Percentiles rank a stretch among this genome's conserved stretches.
Conservation (phyloP, 768 basidiomycete genomes). For the Xerocomellus amylosporus region DNA sequence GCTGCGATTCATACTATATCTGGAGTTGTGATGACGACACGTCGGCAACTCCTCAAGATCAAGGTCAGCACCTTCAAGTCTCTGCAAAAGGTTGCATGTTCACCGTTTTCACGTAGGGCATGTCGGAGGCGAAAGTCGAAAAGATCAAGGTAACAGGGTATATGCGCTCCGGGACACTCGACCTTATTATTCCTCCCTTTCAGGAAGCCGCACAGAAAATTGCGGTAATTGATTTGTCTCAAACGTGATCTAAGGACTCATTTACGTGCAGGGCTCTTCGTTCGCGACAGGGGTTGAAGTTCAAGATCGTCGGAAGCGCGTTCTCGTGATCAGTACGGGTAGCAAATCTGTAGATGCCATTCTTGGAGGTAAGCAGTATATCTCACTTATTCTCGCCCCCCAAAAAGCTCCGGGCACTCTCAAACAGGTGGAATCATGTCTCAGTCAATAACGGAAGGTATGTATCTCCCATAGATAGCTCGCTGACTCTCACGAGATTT, state of each 20-base stretch:
- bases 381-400: neutral
- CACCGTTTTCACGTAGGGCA: constrained; percentile 53
- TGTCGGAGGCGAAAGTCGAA: constrained; percentile 97
- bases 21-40: constrained; percentile 88
- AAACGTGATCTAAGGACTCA: neutral
- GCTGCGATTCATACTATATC: constrained; percentile 83
- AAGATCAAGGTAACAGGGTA: constrained; percentile 74
- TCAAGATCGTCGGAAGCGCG: constrained; percentile 80
- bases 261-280: constrained; percentile 66
- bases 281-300: constrained; percentile 91
- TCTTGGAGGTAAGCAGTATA: constrained; percentile 62
- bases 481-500: neutral
- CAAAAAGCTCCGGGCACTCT: neutral
- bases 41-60: constrained; percentile 87
- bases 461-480: neutral
- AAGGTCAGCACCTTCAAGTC: constrained; percentile 53
- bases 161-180: constrained; percentile 5
- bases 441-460: constrained; percentile 91
- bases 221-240: constrained; percentile 42
- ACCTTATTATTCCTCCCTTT: neutral
- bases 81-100: neutral
- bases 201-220: constrained; percentile 92
- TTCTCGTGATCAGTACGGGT: constrained; percentile 84
- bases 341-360: constrained; percentile 89
- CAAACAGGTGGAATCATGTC: constrained; percentile 79